Base-by-base conservation (phyloP, 2,329 filamentous ascomycete species). In the Phyllosticta citrichinensis region DNA sequence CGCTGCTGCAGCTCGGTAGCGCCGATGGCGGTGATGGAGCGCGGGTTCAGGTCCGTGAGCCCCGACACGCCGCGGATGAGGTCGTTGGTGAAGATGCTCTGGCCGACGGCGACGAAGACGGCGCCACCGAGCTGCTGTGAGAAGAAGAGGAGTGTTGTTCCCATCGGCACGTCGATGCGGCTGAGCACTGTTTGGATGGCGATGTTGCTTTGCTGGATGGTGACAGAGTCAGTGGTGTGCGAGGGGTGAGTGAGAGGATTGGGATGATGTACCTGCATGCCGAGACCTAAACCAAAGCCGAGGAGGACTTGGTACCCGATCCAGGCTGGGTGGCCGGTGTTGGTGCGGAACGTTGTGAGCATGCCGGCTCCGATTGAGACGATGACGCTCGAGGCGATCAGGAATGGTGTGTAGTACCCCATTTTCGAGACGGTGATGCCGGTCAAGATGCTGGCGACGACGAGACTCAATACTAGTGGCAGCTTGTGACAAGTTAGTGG, bases 321-420 rank as follows among this genome's bases (percentile, higher is more conserved):
- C 73, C 73, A 75, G 58, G 72, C 67, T 19, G 71, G 55, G 14
- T 67, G 69, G 55, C 69, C 68, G n/a, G 74, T 75, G 64, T 75
- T 65, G 14, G 70, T 68, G 27, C 72, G 68, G 60, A 79, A 74
- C 5, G 77, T 79, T 3, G 75, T 67, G 12, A 80, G 68, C 12
- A 80, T 70, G 20, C 78, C 78, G 5, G 76, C 73, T 17, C 77
- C 77, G 55, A 80, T 72, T 11, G 76, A 64, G 70, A 77, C 75
- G 58, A 80, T 62, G 35, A 78, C 65, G 1, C 70, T 69, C 1
- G 70, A 73, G n/a, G 68, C 62, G 51, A 79, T 71, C 68, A 80
- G 74, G 67, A 80, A 80, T 2, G 78, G 78, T 0, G 77, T 78
- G 71, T 80, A 80, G 70, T 80, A 80, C 52, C 78, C 78, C 19